Conservation (phyloP, 257 asterid genomes). For the Orobanche coerulescens region DNA sequence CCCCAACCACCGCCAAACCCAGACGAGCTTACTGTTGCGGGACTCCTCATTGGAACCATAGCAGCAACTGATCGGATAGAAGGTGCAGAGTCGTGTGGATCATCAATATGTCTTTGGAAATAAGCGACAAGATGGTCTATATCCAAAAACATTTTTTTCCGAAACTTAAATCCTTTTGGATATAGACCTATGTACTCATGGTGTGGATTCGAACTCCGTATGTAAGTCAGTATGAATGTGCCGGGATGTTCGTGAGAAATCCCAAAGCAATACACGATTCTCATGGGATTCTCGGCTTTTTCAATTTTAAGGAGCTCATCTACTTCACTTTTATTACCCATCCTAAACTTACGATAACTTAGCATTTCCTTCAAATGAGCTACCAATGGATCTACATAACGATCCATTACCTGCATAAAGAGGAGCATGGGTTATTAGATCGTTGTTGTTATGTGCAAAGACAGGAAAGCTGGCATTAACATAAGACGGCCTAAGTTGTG, state of each 20-base stretch:
- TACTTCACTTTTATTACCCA: conserved; percentile 73
- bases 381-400: conserved; percentile 94
- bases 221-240: conserved; percentile 80
- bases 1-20: conserved; percentile 67
- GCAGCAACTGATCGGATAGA: conserved; percentile 86
- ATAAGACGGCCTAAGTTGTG: not conserved
- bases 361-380: conserved; percentile 85
- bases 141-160: conserved; percentile 84
- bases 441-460: not conserved
- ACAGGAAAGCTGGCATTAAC: not conserved
- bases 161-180: conserved; percentile 88
- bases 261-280: conserved; percentile 88
- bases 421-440: conserved; percentile 10
- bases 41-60: conserved; percentile 88
- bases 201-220: conserved; percentile 88
- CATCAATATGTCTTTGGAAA: conserved; percentile 90
- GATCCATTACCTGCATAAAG: conserved; percentile 80
- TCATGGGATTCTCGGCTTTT: conserved; percentile 77
- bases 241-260: conserved; percentile 97
- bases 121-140: conserved; percentile 80
- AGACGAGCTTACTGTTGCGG: conserved; percentile 69
- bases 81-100: conserved; percentile 61
- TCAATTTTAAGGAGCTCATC: conserved; percentile 77
- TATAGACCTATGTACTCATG: conserved; percentile 89
- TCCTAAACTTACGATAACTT: conserved; percentile 81